A percentile compares a stretch with the other conserved stretches of the same genome.
These are phyloP conservation scores for Zymoseptoria tritici DNA, from an alignment of 2,329 filamentous ascomycete genomes.

Conservation along the genomic window DNA sequence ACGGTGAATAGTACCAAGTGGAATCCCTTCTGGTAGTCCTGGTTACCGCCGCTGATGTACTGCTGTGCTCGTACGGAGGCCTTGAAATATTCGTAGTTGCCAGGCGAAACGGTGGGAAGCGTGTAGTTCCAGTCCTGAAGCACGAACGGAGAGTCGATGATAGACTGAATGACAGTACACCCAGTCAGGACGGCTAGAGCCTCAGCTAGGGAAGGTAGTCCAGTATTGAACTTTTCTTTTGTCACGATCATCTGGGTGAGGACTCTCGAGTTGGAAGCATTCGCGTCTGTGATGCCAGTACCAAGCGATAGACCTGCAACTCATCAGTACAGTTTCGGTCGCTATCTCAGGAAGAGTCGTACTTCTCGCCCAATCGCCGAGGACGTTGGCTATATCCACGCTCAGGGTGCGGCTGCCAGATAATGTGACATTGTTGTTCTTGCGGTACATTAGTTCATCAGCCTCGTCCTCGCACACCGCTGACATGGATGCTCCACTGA, in stretches of 20 bases:
- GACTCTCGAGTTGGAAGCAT: conserved; percentile 38
- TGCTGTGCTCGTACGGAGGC: conserved; percentile 57
- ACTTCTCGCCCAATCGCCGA: conserved; percentile 36
- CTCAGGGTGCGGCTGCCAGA: too few species aligned
- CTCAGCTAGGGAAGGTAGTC: conserved; percentile 63
- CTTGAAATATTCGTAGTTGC: conserved; percentile 54
- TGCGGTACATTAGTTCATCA: too few species aligned
- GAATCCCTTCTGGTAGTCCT: conserved; percentile 58
- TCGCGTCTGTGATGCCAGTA: conserved; percentile 36
- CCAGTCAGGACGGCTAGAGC: conserved; percentile 63
- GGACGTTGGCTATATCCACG: conserved; percentile 39
- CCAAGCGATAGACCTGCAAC: conserved; percentile 36
- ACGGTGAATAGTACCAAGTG: conserved; percentile 58
- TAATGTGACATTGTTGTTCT: too few species aligned
- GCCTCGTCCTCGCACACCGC: conserved; percentile 59
- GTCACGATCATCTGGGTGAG: conserved; percentile 39
- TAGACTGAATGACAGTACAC: conserved; percentile 56
- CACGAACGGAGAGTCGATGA: conserved; percentile 53
- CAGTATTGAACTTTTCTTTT: conserved; percentile 37
- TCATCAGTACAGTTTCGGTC: too few species aligned
- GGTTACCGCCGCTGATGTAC: conserved; percentile 60
- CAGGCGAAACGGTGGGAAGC: conserved; percentile 15
- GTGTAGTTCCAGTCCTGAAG: conserved; percentile 39
- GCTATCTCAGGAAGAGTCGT: too few species aligned
- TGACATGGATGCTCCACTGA: conserved; percentile 50